Evolutionary conservation across 2,329 filamentous ascomycete species (phyloP).

Genomic region (Fusarium transvaalense): DNA sequence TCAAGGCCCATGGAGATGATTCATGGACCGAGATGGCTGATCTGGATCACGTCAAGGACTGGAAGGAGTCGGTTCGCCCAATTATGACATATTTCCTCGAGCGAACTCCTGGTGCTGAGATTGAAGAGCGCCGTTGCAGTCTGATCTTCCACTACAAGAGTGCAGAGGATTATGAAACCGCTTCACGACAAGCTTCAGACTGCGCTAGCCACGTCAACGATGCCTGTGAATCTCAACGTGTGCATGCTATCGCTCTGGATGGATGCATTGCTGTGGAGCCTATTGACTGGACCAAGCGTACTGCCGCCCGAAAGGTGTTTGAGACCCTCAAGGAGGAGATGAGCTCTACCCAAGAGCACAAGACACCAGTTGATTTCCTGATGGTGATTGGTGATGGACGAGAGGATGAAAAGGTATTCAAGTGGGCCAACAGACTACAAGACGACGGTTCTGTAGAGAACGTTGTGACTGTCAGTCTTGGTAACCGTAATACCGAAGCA

Average conservation of each 20-base stretch:
- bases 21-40: conserved; percentile 86
- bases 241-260: conserved; percentile 85
- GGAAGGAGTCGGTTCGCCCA: conserved; percentile 85
- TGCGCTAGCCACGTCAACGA: conserved; percentile 97
- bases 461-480: conserved; percentile 87
- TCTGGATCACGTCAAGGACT: conserved; percentile 74
- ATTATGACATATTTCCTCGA: conserved; percentile 93
- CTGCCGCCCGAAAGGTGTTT: conserved; percentile 81
- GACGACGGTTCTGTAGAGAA: conserved; percentile 70
- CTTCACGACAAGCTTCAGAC: conserved; percentile 84
- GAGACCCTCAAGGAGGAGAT: conserved; percentile 64
- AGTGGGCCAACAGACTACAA: conserved; percentile 87
- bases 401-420: conserved; percentile 93
- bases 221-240: conserved; percentile 83
- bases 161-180: conserved; percentile 80
- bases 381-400: conserved; percentile 91
- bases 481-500: conserved; percentile 89
- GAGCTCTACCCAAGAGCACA: conserved; percentile 47
- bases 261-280: conserved; percentile 87
- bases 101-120: conserved; percentile 85
- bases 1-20: conserved; percentile 76
- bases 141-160: conserved; percentile 91
- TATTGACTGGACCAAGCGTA: conserved; percentile 87
- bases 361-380: conserved; percentile 79
- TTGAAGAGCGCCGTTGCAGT: conserved; percentile 93